phyloP scores from a whole-genome alignment of 2,329 filamentous ascomycete species.

The Colletotrichum plurivorum region DNA sequence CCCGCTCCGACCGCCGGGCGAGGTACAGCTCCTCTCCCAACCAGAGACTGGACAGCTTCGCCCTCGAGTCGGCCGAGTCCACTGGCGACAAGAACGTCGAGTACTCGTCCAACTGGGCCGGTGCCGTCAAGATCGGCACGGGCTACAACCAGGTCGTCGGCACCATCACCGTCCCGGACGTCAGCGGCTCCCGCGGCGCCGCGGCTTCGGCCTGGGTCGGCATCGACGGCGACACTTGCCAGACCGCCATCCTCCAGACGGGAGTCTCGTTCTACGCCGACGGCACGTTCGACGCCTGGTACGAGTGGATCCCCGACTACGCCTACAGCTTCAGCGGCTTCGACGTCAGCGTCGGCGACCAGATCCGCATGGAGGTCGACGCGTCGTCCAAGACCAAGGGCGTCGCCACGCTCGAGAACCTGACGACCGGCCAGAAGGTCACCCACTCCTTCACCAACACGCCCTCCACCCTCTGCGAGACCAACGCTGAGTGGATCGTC shows the following conservation, averaged over 20 bases:
- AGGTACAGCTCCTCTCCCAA: conserved; percentile 40
- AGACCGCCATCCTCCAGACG: conserved; percentile 56
- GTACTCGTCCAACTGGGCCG: conserved; percentile 49
- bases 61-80: conserved; percentile 8
- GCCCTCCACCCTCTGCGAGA: conserved; percentile 61
- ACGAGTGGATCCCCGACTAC: conserved; percentile 62
- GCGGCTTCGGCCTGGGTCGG: conserved; percentile 61
- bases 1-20: conserved; percentile 20
- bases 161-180: conserved; percentile 48
- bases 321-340: conserved; percentile 55
- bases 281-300: conserved; percentile 58
- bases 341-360: conserved; percentile 47
- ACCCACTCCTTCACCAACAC: conserved; percentile 65
- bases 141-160: conserved; percentile 47
- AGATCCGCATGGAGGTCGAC: conserved; percentile 47
- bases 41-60: conserved; percentile 20
- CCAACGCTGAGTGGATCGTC: conserved; percentile 75
- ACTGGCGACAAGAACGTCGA: conserved; percentile 35
- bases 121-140: conserved; percentile 46
- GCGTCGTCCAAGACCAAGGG: conserved; percentile 45
- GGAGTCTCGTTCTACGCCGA: conserved; percentile 58
- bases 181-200: conserved; percentile 40
- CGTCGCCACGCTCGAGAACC: conserved; percentile 58
- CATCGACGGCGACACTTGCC: conserved; percentile 62
- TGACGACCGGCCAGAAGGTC: conserved; percentile 64